Percentiles rank a stretch among this genome's conserved stretches.
Evolutionary conservation across 225 moss, liverwort and hornwort species (phyloP).

Genomic region (Pseudisothecium myosuroides): DNA sequence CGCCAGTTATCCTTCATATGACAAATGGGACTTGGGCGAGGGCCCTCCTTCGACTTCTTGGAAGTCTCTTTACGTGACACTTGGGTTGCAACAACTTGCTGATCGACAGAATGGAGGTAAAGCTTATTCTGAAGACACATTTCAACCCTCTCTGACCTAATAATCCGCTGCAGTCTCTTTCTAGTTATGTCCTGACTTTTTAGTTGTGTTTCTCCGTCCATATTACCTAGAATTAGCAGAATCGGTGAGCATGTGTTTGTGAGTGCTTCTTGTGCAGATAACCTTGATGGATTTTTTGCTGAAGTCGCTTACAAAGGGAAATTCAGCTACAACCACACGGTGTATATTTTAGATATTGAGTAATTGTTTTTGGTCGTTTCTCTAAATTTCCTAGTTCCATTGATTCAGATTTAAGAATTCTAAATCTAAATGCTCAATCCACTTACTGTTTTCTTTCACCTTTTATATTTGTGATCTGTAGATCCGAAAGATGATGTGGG

Average conservation of each 20-base stretch:
- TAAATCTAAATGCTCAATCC: background rate
- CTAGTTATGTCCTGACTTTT: background rate
- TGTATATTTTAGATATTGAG: slow-evolving; percentile 1
- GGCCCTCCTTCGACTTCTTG: slow-evolving; percentile 74
- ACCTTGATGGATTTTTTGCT: slow-evolving; percentile 45
- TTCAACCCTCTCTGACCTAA: background rate
- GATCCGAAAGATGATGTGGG: slow-evolving; percentile 73
- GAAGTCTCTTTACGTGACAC: slow-evolving; percentile 59
- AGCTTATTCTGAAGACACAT: background rate
- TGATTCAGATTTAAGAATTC: background rate
- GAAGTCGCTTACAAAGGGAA: slow-evolving; percentile 60
- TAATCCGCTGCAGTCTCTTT: background rate
- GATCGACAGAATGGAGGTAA: slow-evolving; percentile 82
- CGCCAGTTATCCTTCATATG: slow-evolving; percentile 47
- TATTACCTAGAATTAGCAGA: background rate
- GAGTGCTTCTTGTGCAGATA: slow-evolving; percentile 29
- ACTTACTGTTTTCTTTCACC: background rate
- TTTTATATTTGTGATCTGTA: slow-evolving; percentile 19
- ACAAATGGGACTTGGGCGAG: slow-evolving; percentile 48
- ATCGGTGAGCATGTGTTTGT: background rate
- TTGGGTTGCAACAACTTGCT: slow-evolving; percentile 68
- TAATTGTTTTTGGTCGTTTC: background rate
- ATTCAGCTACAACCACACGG: slow-evolving; percentile 49
- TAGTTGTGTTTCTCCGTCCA: background rate
- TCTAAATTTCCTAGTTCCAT: background rate